A percentile compares a stretch with the other conserved stretches of the same genome.
Evolutionary conservation across 495 filamentous ascomycete species (phyloP).

Genomic region (Articulospora tetracladia): DNA sequence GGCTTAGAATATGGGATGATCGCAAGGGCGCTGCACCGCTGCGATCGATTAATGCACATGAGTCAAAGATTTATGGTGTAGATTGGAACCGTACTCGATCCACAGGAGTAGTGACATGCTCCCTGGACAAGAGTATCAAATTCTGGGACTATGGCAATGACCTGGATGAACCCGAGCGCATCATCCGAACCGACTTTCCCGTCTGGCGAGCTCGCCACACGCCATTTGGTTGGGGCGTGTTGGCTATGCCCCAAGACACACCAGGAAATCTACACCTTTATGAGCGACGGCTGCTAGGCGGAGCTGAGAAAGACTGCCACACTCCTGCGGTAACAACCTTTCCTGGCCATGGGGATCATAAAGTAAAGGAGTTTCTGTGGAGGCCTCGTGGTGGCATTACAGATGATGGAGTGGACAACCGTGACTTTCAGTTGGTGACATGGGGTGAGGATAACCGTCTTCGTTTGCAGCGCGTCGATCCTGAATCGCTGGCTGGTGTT

Average conservation of each 20-base stretch:
- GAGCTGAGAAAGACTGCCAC: constrained; percentile 16
- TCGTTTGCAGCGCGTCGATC: constrained; percentile 70
- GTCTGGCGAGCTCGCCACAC: constrained; percentile 94
- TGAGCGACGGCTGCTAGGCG: constrained; percentile 37
- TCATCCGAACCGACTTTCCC: constrained; percentile 78
- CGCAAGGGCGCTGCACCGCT: constrained; percentile 76
- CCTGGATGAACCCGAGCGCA: constrained; percentile 61
- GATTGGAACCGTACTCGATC: constrained; percentile 84
- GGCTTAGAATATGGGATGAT: constrained; percentile 87
- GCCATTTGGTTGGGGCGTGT: constrained; percentile 80
- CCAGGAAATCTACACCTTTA: constrained; percentile 85
- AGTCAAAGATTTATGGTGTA: constrained; percentile 94
- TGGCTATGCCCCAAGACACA: constrained; percentile 89
- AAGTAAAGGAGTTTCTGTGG: constrained; percentile 95
- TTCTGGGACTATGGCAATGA: constrained; percentile 81
- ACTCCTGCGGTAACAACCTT: constrained; percentile 43
- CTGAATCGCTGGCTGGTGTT: constrained; percentile 61
- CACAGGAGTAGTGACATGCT: constrained; percentile 77
- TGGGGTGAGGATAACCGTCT: constrained; percentile 88
- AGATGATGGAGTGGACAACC: constrained; percentile 70
- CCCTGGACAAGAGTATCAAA: constrained; percentile 87
- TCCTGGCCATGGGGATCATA: constrained; percentile 71
- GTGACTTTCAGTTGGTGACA: constrained; percentile 90
- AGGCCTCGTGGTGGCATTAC: constrained; percentile 68
- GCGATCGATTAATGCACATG: constrained; percentile 80